Evolutionary conservation across 495 filamentous ascomycete species (phyloP).

Genomic region (Saxophila tyrrhenica): DNA sequence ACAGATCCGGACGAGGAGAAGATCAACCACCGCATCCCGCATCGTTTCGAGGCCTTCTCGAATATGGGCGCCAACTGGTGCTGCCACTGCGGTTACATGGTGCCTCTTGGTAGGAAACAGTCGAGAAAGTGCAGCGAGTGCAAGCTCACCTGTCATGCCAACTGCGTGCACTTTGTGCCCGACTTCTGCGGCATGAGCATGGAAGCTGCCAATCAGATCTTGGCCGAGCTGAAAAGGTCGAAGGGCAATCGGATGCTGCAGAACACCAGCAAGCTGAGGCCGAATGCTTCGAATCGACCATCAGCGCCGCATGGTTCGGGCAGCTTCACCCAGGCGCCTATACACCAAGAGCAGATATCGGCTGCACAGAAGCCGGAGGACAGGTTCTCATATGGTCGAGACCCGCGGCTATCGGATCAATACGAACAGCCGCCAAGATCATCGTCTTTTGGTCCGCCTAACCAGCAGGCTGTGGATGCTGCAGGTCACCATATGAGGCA

Average conservation of each 20-base stretch:
- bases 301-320: slow-evolving; percentile 12
- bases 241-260: slow-evolving; percentile 31
- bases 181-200: slow-evolving; percentile 99
- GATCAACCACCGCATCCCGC: slow-evolving; percentile 97
- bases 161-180: slow-evolving; percentile 89
- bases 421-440: slow-evolving; percentile 30
- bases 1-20: slow-evolving; percentile 98
- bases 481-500: slow-evolving; percentile 34
- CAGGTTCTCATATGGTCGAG: slow-evolving; percentile 39
- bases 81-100: slow-evolving; percentile 94
- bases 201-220: slow-evolving; percentile 88
- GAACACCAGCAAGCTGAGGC: slow-evolving; percentile 30
- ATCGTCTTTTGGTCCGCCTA: slow-evolving; percentile 30
- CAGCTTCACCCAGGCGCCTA: slow-evolving; percentile 1
- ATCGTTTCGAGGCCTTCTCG: slow-evolving; percentile 87
- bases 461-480: slow-evolving; percentile 34
- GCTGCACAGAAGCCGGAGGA: slow-evolving; percentile 24
- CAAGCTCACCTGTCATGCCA: slow-evolving; percentile 75
- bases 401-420: slow-evolving; percentile 22
- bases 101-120: slow-evolving; percentile 93
- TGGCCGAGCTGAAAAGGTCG: slow-evolving; percentile 53
- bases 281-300: slow-evolving; percentile 4
- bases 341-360: slow-evolving; percentile 31
- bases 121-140: slow-evolving; percentile 92
- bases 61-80: slow-evolving; percentile 99